Percentiles rank a stretch among this genome's conserved stretches.
phyloP scores from a whole-genome alignment of 2,329 filamentous ascomycete genomes.

The Hypoxylon sp. region DNA sequence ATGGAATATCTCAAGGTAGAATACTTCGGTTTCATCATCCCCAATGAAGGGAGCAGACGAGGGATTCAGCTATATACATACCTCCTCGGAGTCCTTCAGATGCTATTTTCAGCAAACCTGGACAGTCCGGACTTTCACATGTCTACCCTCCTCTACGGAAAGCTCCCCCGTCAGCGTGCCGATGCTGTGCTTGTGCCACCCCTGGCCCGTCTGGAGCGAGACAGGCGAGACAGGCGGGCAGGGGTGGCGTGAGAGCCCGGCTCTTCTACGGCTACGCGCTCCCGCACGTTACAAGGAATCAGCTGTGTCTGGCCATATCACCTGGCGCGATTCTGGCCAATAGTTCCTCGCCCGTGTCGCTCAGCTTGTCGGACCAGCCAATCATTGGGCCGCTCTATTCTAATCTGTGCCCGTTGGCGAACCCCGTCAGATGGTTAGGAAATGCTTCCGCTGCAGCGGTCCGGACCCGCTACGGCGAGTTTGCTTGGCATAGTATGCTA shows the following conservation, averaged over 20 bases:
- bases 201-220: conserved; percentile 4
- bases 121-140: conserved; percentile 28
- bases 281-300: conserved; percentile 8
- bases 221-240: too few relatives aligned
- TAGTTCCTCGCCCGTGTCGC: conserved; percentile 20
- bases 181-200: not conserved
- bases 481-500: conserved; percentile 30
- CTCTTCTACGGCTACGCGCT: not conserved
- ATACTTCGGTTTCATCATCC: not conserved
- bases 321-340: conserved; percentile 30
- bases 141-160: not conserved
- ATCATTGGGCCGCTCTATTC: too few relatives aligned
- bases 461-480: conserved; percentile 26
- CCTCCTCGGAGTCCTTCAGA: not conserved
- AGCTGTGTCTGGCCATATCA: conserved; percentile 33
- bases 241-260: conserved; percentile 20
- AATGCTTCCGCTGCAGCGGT: conserved; percentile 21
- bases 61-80: too few relatives aligned
- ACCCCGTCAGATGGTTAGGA: conserved; percentile 31
- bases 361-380: conserved; percentile 25
- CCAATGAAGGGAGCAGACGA: too few relatives aligned
- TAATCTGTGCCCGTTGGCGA: conserved; percentile 25
- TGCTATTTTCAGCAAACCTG: conserved; percentile 15
- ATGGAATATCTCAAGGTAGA: too few relatives aligned
- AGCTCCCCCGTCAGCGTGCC: too few relatives aligned